A percentile compares a stretch with the other conserved stretches of the same genome.
These are phyloP conservation scores for Termitomyces sp. DNA, from an alignment of 768 basidiomycete species.

Conservation along the genomic window DNA sequence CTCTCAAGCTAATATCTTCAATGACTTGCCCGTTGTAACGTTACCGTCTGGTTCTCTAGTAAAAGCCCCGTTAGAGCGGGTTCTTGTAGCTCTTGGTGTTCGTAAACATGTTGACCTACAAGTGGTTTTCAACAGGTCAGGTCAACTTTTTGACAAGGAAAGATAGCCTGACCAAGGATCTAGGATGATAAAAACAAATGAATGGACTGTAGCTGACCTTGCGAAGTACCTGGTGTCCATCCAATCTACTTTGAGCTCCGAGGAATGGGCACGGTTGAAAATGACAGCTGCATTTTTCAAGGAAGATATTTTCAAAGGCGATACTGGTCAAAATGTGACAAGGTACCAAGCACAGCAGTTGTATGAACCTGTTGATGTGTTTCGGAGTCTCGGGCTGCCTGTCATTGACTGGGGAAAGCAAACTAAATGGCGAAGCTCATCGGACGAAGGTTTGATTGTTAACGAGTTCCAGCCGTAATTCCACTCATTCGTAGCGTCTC, in stretches of 20 bases:
- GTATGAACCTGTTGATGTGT: conserved; percentile 76
- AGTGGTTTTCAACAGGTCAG: conserved; percentile 82
- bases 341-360: conserved; percentile 67
- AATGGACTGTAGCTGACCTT: conserved; percentile 84
- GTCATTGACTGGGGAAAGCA: conserved; percentile 83
- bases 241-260: conserved; percentile 41
- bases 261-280: conserved; percentile 44
- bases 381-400: conserved; percentile 71
- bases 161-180: neutral
- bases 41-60: conserved; percentile 58
- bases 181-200: conserved; percentile 86
- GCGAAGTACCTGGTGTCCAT: conserved; percentile 86
- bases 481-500: neutral
- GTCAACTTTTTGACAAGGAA: neutral
- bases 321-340: conserved; percentile 25
- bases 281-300: conserved; percentile 76
- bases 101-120: conserved; percentile 91
- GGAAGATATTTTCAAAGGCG: conserved; percentile 40
- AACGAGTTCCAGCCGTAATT: neutral
- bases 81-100: conserved; percentile 72
- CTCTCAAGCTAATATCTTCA: conserved; percentile 78
- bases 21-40: conserved; percentile 78
- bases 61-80: conserved; percentile 67
- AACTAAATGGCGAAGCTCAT: conserved; percentile 71
- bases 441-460: conserved; percentile 78